Conservation (phyloP, 805 yeast species). For the Yamadazyma olivae region DNA sequence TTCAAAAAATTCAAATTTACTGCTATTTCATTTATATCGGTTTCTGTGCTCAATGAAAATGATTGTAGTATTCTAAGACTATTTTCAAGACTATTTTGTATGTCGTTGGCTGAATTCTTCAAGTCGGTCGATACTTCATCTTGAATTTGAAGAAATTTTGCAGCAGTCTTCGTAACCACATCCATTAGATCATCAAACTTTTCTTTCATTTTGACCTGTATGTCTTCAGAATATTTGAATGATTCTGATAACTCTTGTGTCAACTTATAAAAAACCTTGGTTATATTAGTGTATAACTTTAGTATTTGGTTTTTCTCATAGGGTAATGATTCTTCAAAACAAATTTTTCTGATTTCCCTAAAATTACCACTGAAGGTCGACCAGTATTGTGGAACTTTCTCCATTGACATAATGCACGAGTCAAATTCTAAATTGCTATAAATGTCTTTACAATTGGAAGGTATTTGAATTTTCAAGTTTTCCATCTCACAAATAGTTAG, state of each 20-base stretch:
- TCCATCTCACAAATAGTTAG: slow-evolving; percentile 56
- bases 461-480: slow-evolving; percentile 39
- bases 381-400: slow-evolving; percentile 61
- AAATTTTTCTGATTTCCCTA: slow-evolving; percentile 49
- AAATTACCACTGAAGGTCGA: slow-evolving; percentile 69
- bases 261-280: slow-evolving; percentile 19
- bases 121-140: slow-evolving; percentile 8
- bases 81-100: slow-evolving; percentile 4
- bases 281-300: slow-evolving; percentile 45
- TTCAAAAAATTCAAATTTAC: slow-evolving; percentile 11
- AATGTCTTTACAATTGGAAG: slow-evolving; percentile 22
- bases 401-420: slow-evolving; percentile 40
- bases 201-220: slow-evolving; percentile 5
- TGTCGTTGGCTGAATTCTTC: slow-evolving; percentile 5
- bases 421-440: slow-evolving; percentile 14
- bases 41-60: slow-evolving; percentile 1
- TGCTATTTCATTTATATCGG: slow-evolving; percentile 9
- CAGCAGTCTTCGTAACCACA: not conserved
- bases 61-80: slow-evolving; percentile 4
- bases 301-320: slow-evolving; percentile 51
- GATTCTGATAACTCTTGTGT: slow-evolving; percentile 1
- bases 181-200: slow-evolving; percentile 13
- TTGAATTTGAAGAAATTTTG: not conserved
- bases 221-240: slow-evolving; percentile 6
- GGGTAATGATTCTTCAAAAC: slow-evolving; percentile 51